A percentile compares a stretch with the other conserved stretches of the same genome.
Conservation (phyloP, 169 alveolate genomes). For the Plasmodium vivax region DNA sequence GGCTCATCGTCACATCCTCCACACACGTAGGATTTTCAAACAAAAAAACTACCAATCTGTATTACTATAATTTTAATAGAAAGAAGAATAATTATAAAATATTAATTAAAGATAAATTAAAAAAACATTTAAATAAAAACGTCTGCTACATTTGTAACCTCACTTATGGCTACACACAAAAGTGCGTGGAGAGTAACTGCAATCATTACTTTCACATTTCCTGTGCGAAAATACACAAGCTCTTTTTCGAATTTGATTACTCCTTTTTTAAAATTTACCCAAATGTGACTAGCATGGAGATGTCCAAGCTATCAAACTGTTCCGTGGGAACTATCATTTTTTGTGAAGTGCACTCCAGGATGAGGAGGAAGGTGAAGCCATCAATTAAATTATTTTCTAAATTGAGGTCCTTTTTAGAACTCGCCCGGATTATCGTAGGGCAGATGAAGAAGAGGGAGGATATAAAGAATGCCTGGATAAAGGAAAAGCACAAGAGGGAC, state of each 20-base stretch:
- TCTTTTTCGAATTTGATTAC: slow-evolving; percentile 64
- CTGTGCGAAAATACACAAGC: slow-evolving; percentile 49
- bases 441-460: slow-evolving; percentile 72
- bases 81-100: slow-evolving; percentile 62
- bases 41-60: not conserved
- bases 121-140: slow-evolving; percentile 41
- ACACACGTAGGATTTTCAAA: not conserved
- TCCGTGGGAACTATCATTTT: slow-evolving; percentile 12
- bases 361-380: slow-evolving; percentile 43
- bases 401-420: slow-evolving; percentile 47
- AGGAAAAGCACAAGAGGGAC: not conserved
- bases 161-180: slow-evolving; percentile 69
- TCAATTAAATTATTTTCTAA: slow-evolving; percentile 57
- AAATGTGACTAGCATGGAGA: slow-evolving; percentile 4
- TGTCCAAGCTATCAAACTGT: slow-evolving; percentile 4
- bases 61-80: slow-evolving; percentile 25
- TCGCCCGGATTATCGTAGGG: slow-evolving; percentile 53
- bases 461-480: slow-evolving; percentile 51
- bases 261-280: slow-evolving; percentile 52
- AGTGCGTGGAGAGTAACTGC: slow-evolving; percentile 54
- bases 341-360: slow-evolving; percentile 56
- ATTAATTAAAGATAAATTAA: slow-evolving; percentile 60
- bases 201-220: slow-evolving; percentile 60
- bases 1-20: not conserved
- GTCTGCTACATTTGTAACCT: slow-evolving; percentile 58